Evolutionary conservation across 441 rosid species (phyloP), one percentile per base, ranked within the genome.

Genomic region (Erodium trifolium): DNA sequence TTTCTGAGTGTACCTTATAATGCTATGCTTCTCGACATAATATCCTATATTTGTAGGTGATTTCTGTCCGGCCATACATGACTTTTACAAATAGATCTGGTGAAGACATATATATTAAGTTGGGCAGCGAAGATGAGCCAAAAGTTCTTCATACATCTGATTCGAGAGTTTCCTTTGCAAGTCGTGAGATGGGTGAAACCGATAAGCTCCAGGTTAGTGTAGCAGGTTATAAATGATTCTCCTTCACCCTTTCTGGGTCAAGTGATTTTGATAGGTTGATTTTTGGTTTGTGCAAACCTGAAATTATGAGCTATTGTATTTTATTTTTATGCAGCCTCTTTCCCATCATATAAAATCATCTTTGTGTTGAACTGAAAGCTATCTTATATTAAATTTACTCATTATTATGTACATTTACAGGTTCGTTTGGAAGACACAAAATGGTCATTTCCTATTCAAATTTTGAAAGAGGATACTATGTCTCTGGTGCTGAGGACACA

Each of bases 71-170:
- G 35, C 99, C 99, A 71, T 92, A 87, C 84, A 87, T 92, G 87
- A 95, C 97, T 63, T 92, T 88, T 77, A 92, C 98, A 55, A 95
- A 95, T 68, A 92, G 97, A 79, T 80, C 89, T 45, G 99, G 99
- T 67, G 90, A 83, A 81, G 89, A 92, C 75, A 76, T 95, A 41
- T 84, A 70, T 74, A 75, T 95, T 72, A 89, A 85, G 80, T 76
- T 89, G 74, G 88, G 83, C 85, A 79, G 82, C 78, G 84, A 78
- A 71, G 99, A 92, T 83, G 95, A 88, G 71, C 81, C 90, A 73
- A 92, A 92, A 77, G 81, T 90, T 78, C 96, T 95, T 69, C 83
- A 31, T 73, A 78, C 88, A 74, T 88, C 79, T 79, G 99, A 92
- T 91, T 86, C 91, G 49, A 86, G 97, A 81, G 71, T 86, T 69